Evolutionary conservation across 2,329 filamentous ascomycete species (phyloP).

Genomic region (Macrophomina tecta): DNA sequence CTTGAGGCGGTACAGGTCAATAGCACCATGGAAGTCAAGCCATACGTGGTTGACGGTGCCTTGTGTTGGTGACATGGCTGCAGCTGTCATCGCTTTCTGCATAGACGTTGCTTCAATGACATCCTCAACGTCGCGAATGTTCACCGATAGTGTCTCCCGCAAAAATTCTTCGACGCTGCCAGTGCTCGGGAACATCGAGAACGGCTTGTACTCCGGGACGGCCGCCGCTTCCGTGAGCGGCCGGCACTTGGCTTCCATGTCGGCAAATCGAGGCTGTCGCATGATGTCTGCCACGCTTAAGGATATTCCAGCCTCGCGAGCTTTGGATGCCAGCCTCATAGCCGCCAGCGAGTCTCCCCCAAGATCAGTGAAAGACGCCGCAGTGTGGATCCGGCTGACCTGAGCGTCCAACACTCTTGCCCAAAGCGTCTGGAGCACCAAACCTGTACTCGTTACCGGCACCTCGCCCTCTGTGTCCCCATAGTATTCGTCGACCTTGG

Average conservation of each 20-base stretch:
- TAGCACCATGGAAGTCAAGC: slow-evolving; percentile 62
- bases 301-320: slow-evolving; percentile 42
- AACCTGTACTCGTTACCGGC: slow-evolving; percentile 41
- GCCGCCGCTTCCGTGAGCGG: slow-evolving; percentile 42
- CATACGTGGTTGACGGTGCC: slow-evolving; percentile 69
- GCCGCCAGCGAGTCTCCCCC: slow-evolving; percentile 45
- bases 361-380: slow-evolving; percentile 48
- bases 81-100: slow-evolving; percentile 65
- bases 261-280: slow-evolving; percentile 49
- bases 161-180: slow-evolving; percentile 54
- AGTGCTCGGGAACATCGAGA: slow-evolving; percentile 59
- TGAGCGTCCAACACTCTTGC: slow-evolving; percentile 26
- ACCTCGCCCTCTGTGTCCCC: slow-evolving; percentile 26
- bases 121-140: slow-evolving; percentile 60
- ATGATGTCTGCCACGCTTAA: slow-evolving; percentile 54
- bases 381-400: slow-evolving; percentile 35
- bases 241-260: slow-evolving; percentile 59
- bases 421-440: slow-evolving; percentile 38
- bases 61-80: slow-evolving; percentile 63
- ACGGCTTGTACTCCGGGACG: slow-evolving; percentile 34
- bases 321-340: slow-evolving; percentile 43
- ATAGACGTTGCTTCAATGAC: slow-evolving; percentile 65
- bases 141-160: slow-evolving; percentile 55
- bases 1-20: slow-evolving; percentile 58
- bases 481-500: too few species aligned